Evolutionary conservation across 495 filamentous ascomycete species (phyloP), one percentile per base, ranked within the genome.

Genomic region (Xylaria longipes): DNA sequence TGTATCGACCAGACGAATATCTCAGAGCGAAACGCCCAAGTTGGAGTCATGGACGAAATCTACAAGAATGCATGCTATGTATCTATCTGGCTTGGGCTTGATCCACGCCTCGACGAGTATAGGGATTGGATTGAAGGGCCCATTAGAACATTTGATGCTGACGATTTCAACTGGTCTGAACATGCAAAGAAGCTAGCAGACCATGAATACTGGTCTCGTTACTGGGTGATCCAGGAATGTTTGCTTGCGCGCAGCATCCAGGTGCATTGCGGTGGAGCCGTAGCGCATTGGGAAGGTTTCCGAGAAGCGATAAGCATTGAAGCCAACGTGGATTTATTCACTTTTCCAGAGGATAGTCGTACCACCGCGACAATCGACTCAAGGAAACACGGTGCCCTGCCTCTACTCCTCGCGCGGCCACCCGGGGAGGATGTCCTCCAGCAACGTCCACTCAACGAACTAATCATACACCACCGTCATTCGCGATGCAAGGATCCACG

Each of bases 1-100:
- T 76, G 75, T 64, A 76, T 76, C 65, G 70, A 74, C 58, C 71
- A 73, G 66, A 46, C 31, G 39, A 71, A 74, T 58, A 46, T 68
- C 29, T 11, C 69, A 5, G 76, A 78, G 56, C 65, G 72, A 27
- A 74, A 73, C 33, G 56, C 70, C 35, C 76, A 78, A 66, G 76
- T 78, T 27, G 64, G 71, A 31, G 39, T 70, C 11, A 78, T 78
- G 74, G 76, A 72, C 8, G 31, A 72, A n/a, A 79, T 80, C 20
- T 74, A 71, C 64, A 75, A 63, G 27, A 60, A 75, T 25, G 77
- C 76, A 35, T 35, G 27, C 31, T 67, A 68, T 33, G 77, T 79
- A 3, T 66, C 71, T 27, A 68, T 77, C 12, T 79, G 77, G 77
- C 74, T 79, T 29, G 76, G 77, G 39, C 63, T 69, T 37, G 50